A percentile compares a stretch with the other conserved stretches of the same genome.
Evolutionary conservation across 1,284 basidiomycete genomes (phyloP).

Genomic region (Coniophora puteana): DNA sequence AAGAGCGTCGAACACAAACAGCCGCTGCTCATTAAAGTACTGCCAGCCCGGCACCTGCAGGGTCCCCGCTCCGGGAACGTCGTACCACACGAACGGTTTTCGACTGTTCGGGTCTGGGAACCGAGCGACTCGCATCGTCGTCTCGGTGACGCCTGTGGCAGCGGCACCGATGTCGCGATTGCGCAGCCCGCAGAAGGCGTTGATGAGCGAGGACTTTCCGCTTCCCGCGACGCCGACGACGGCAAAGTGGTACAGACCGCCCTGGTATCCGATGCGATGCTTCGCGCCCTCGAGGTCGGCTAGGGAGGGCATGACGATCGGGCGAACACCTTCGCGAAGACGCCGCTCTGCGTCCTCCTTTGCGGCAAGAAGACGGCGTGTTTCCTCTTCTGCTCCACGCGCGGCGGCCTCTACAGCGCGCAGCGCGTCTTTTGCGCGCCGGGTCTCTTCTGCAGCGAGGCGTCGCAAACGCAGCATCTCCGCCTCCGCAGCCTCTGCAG

Average conservation of each 20-base stretch:
- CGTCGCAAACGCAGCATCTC: conserved; percentile 11
- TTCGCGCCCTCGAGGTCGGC: conserved; percentile 11
- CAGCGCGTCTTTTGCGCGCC: conserved; percentile 9
- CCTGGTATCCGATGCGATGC: conserved; percentile 12
- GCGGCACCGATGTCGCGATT: conserved; percentile 16
- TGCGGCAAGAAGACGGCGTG: conserved; percentile 1
- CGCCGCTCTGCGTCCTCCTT: conserved; percentile 9
- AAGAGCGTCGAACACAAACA: conserved; percentile 17
- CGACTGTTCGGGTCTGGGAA: conserved; percentile 17
- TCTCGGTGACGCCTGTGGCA: conserved; percentile 18
- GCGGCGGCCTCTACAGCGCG: conserved; percentile 8
- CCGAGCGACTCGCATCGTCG: conserved; percentile 13
- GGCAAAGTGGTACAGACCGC: conserved; percentile 16
- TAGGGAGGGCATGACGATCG: conserved; percentile 14
- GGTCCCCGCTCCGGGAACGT: conserved; percentile 15
- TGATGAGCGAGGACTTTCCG: conserved; percentile 18
- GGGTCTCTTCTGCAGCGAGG: conserved; percentile 11
- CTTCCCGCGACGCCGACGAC: conserved; percentile 14
- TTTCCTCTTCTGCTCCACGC: conserved; percentile 5
- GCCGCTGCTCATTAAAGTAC: conserved; percentile 15
- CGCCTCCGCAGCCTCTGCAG: conserved; percentile 8
- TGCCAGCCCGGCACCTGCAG: conserved; percentile 14
- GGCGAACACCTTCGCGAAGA: conserved; percentile 16
- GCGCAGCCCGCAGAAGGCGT: conserved; percentile 9
- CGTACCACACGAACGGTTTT: conserved; percentile 15